Evolutionary conservation across 176 grass and related monocot species (phyloP).

Genomic region (Carex myosuroides): DNA sequence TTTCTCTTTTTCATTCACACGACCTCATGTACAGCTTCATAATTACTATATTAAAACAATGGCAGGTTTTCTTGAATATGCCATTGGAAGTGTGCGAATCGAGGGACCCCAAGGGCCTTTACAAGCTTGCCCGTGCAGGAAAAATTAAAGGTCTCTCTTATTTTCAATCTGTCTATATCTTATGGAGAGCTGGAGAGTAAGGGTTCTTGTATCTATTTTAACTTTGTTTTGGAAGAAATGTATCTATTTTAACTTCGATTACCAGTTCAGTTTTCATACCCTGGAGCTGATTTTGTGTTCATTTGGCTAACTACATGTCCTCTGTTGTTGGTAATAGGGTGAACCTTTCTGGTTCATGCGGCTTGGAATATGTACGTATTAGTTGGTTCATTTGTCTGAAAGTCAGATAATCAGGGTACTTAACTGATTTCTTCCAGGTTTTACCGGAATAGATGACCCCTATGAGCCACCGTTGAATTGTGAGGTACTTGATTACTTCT

Average conservation of each 20-base stretch:
- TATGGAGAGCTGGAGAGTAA: background rate
- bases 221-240: background rate
- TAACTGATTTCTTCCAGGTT: conserved; percentile 49
- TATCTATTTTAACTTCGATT: background rate
- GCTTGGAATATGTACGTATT: background rate
- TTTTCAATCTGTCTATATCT: background rate
- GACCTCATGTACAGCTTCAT: background rate
- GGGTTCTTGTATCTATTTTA: background rate
- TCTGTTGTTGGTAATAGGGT: background rate
- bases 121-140: conserved; percentile 92
- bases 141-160: conserved; percentile 73
- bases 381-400: background rate
- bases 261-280: background rate
- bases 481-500: conserved; percentile 47
- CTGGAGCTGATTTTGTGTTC: background rate
- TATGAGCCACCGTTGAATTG: conserved; percentile 79
- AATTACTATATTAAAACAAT: background rate
- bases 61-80: conserved; percentile 98
- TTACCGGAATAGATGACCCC: conserved; percentile 97
- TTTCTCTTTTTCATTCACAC: background rate
- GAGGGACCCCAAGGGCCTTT: conserved; percentile 93
- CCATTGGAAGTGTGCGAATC: conserved; percentile 85
- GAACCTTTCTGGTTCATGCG: background rate
- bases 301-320: background rate
- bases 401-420: background rate